Evolutionary conservation across 257 asterid genomes (phyloP), one percentile per base, ranked within the genome.

Genomic region (Fraxinus anomala): DNA sequence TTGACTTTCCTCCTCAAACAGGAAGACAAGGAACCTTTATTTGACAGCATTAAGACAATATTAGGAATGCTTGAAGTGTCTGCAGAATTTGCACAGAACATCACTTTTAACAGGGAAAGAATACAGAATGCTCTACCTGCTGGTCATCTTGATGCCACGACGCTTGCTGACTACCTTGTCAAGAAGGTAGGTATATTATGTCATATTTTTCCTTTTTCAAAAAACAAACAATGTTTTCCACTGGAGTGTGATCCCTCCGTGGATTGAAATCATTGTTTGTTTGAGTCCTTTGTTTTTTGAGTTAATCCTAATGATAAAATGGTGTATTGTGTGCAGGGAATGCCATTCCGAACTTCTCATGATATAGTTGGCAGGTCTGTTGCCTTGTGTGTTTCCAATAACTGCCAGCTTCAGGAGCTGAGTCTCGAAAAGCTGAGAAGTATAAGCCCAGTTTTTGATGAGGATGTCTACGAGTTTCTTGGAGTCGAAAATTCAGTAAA

Each of bases 11-110:
- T 68, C 31, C 21, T 84, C 23, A 47, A 72, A 82, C 91, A 96
- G 99, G 99, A 96, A 85, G 99, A 96, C 68, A 96, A 96, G 83
- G 98, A 96, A 85, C 98, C 99, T 28, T 94, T 89, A 69, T 96
- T 96, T 77, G 98, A 96, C 89, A 96, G 99, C 56, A 97, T 89
- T 56, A 93, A 89, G 85, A 78, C 99, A 36, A 84, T 93, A 85
- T 76, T 88, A 19, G 99, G 97, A 77, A 96, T 96, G 99, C 99
- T 96, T 4, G 98, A 96, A 76, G 98, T 96, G 63, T 93, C 98
- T 8, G 90, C 99, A 51, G 99, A 96, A 80, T 96, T 96, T 84
- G 97, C 98, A 3, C 96, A 88, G 73, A 96, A 92, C 77, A 85
- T 93, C 75, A 82, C 91, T 79, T 96, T 89, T 75, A 93, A 96